Percentiles rank a stretch among this genome's conserved stretches.
phyloP scores from a whole-genome alignment of 2,329 filamentous ascomycete genomes.

The Cladosporium sp. region DNA sequence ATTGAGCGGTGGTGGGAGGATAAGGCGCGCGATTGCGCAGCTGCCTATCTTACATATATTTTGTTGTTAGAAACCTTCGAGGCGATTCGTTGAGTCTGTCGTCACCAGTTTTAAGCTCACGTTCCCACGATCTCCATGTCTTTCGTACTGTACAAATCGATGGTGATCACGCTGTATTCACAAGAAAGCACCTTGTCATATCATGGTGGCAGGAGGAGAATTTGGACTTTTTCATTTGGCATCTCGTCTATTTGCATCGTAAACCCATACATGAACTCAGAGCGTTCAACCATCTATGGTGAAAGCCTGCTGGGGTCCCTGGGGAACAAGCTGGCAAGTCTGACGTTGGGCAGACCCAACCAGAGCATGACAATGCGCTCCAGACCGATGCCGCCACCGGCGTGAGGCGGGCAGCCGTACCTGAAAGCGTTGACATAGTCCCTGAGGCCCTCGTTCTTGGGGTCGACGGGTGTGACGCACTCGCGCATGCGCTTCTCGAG shows the following conservation, averaged over 20 bases:
- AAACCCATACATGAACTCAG: background rate
- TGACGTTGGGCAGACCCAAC: conserved; percentile 60
- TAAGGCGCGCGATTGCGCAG: too few relatives aligned
- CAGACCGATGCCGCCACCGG: conserved; percentile 61
- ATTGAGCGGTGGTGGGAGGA: too few relatives aligned
- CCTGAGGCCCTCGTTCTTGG: conserved; percentile 55
- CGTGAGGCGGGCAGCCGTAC: conserved; percentile 62
- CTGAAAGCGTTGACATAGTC: conserved; percentile 63
- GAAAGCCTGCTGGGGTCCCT: conserved; percentile 56
- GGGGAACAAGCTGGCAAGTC: conserved; percentile 60
- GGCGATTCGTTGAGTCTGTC: too few relatives aligned
- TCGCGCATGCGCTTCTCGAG: conserved; percentile 55
- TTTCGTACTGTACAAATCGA: too few relatives aligned
- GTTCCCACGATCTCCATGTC: too few relatives aligned
- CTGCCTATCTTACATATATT: too few relatives aligned
- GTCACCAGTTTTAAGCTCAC: too few relatives aligned
- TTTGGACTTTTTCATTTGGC: background rate
- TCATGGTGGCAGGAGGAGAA: background rate
- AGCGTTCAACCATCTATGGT: conserved; percentile 31
- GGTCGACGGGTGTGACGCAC: conserved; percentile 55
- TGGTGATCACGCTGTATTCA: too few relatives aligned
- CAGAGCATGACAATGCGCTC: conserved; percentile 66
- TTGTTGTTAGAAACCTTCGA: too few relatives aligned
- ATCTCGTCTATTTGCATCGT: conserved; percentile 1
- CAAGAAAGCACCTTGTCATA: too few relatives aligned